Evolutionary conservation across 768 basidiomycete genomes (phyloP), one percentile per base, ranked within the genome.

Genomic region (Russula brevipes): DNA sequence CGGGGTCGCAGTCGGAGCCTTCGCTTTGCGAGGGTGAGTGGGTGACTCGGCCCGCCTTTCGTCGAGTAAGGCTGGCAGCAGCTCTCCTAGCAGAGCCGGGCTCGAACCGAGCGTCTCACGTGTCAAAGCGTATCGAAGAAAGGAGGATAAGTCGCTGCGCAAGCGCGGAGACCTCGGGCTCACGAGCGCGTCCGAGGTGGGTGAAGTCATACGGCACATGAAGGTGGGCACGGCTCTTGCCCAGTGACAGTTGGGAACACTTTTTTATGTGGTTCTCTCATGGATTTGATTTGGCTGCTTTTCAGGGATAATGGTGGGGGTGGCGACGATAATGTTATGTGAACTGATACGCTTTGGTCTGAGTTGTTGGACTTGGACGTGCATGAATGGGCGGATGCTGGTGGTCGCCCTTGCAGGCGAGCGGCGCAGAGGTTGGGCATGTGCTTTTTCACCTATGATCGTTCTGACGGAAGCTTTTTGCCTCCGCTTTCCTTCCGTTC

Each of bases 131-230:
- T 63, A 56, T 11, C 67, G 59, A 0, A 9, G 46, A 30, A 75
- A 75, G 64, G 74, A 75, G 71, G 65, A 65, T 41, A 73, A 75
- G 69, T 71, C 70, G 56, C 47, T 33, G 54, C 58, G 68, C 17
- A 54, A 62, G 30, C 64, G 68, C 10, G 65, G 64, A 33, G 45
- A 61, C 14, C 57, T 72, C 14, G 63, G 63, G 5, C 68, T 74
- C 11, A 69, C 69, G 59, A 73, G 73, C 33, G 65, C 68, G 35
- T 2, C 12, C 4, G 66, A 64, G 39, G 65, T 54, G 36, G 57
- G 64, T 31, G 54, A 39, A 30, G 57, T 74, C 10, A 53, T 75
- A 59, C 72, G 72, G 61, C 74, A 75, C 52, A 47, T 55, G 59
- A 73, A 75, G 73, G 63, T 4, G 74, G 74, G 2, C 66, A 69